A percentile compares a stretch with the other conserved stretches of the same genome.
Conservation (phyloP, 345 rosid genomes). For the Ceriops zippeliana region DNA sequence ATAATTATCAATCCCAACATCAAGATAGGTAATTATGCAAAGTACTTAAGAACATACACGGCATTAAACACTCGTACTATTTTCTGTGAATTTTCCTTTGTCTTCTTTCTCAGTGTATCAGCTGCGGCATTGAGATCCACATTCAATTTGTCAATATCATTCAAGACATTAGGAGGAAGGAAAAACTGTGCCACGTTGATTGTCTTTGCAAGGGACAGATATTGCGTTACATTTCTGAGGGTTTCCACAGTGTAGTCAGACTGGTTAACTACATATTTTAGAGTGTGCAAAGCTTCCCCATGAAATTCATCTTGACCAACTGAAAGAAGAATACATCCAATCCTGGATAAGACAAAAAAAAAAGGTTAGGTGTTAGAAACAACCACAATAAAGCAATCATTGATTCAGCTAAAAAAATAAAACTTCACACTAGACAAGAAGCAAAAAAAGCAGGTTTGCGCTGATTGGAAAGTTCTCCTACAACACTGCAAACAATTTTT, state of each 20-base stretch:
- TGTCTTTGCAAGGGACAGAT: slow-evolving; percentile 82
- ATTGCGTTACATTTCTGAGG: slow-evolving; percentile 76
- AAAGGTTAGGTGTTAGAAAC: slow-evolving; percentile 16
- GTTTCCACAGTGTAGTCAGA: slow-evolving; percentile 86
- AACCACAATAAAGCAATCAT: not conserved
- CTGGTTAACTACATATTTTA: slow-evolving; percentile 85
- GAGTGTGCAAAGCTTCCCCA: slow-evolving; percentile 62
- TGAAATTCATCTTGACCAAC: slow-evolving; percentile 90
- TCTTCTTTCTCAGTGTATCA: slow-evolving; percentile 57
- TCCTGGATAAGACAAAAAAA: slow-evolving; percentile 36
- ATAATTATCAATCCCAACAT: slow-evolving; percentile 3
- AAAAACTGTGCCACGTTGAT: slow-evolving; percentile 74
- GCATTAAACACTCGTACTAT: slow-evolving; percentile 59
- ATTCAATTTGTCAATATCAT: slow-evolving; percentile 73
- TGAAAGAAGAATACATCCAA: slow-evolving; percentile 86
- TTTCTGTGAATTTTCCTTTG: slow-evolving; percentile 62
- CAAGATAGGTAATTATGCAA: slow-evolving; percentile 1
- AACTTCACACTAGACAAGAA: not conserved
- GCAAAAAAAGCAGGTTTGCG: not conserved
- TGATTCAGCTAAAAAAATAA: not conserved
- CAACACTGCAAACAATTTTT: not conserved
- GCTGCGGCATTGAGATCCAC: slow-evolving; percentile 71
- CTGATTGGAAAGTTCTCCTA: not conserved
- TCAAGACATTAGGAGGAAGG: slow-evolving; percentile 68
- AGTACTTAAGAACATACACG: slow-evolving; percentile 51